phyloP scores from a whole-genome alignment of 257 asterid genomes.

The Solanum microdontum region DNA sequence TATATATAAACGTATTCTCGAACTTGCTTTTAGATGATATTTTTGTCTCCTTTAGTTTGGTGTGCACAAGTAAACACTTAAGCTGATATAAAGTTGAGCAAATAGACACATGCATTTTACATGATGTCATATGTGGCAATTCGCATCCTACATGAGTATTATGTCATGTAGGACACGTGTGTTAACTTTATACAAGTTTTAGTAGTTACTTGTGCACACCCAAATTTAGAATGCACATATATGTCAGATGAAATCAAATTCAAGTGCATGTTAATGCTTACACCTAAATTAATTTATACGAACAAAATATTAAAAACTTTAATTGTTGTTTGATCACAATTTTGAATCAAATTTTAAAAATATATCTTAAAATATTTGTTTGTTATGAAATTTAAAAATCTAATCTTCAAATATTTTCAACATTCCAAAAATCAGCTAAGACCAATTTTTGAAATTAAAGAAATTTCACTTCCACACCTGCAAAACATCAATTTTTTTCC shows the following conservation, averaged over 20 bases:
- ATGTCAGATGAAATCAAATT: too few relatives aligned
- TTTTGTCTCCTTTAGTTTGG: not conserved
- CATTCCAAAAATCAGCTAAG: not conserved
- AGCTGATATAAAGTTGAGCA: too few relatives aligned
- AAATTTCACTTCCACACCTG: not conserved
- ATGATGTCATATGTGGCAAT: not conserved
- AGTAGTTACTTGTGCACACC: too few relatives aligned
- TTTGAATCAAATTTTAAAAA: not conserved
- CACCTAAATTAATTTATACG: not conserved
- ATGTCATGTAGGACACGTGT: not conserved
- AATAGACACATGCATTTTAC: not conserved
- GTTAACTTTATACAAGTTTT: not conserved
- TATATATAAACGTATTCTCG: too few relatives aligned
- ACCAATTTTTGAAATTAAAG: not conserved
- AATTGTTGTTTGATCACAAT: not conserved
- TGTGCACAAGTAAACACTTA: too few relatives aligned
- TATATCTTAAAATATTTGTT: not conserved
- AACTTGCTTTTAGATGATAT: not conserved
- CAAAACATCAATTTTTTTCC: not conserved
- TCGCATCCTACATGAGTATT: not conserved
- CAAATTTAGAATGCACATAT: not conserved
- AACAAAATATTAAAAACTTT: not conserved
- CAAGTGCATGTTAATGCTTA: too few relatives aligned
- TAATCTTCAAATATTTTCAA: not conserved
- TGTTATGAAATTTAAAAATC: not conserved